Base-by-base conservation (phyloP, 2,329 filamentous ascomycete genomes). In the Huntiella decipiens region DNA sequence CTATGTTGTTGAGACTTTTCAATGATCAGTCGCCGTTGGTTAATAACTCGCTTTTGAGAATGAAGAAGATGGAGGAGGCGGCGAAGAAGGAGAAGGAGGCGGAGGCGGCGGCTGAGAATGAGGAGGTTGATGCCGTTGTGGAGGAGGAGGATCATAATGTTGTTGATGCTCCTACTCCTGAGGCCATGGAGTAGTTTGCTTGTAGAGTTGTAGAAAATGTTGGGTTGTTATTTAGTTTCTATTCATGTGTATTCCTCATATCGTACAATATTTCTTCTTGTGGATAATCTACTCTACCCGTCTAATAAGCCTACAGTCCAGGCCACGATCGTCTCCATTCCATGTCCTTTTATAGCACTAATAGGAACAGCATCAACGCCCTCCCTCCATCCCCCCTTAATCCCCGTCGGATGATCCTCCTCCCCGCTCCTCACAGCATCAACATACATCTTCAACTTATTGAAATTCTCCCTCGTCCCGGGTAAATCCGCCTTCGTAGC, bases 401-500 rank as follows among this genome's bases (percentile, higher is more conserved):
- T 64, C 4, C 71, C 74, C 53, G 82, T 87, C 0, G 87, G 88
- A 60, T 95, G 88, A 22, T 69, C 65, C 48, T 71, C 68, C 15
- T 64, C 61, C 1, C 80, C 79, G 1, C 64, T 65, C 44, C 73
- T 73, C 17, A 96, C 70, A 3, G 64, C 65, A 4, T 71, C 66
- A 3, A 98, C 62, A 60, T 95, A 94, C 6, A 63, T 62, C 53
- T 77, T 76, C 53, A 98, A 64, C 44, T 64, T 61, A 33, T 60
- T 62, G 58, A 84, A 98, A 57, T 91, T 92, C 17, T 76, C 71
- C 58, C 86, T 73, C 2, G 91, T 93, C 3, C 71, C 72, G 3
- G 78, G 74, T 46, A 93, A 59, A 58, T 96, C 88, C 1, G 84
- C 87, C 62, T 96, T 96, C 15, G 87, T 95, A 1, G 84, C 88